Evolutionary conservation across 2,329 filamentous ascomycete genomes (phyloP).

Genomic region (Cryphonectria nitschkei): DNA sequence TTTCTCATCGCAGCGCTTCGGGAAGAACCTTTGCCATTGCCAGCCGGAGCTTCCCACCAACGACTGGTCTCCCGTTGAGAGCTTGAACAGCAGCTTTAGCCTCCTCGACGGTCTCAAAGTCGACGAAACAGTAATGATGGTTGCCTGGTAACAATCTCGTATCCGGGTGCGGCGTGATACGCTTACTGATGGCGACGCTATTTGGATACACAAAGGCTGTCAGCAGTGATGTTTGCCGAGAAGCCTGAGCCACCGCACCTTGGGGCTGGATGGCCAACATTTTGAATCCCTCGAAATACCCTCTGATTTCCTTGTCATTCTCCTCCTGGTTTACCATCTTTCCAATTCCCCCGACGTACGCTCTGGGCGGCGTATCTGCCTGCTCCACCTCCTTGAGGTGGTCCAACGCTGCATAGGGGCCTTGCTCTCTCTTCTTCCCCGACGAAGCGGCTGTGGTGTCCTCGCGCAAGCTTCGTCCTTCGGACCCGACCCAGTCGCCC

Average conservation of each 20-base stretch:
- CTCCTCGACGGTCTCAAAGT: constrained; percentile 59
- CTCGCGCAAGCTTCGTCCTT: neutral
- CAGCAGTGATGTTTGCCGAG: neutral
- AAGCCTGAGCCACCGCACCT: neutral
- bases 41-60: constrained; percentile 30
- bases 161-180: constrained; percentile 62
- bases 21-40: constrained; percentile 18
- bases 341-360: constrained; percentile 56
- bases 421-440: constrained; percentile 30
- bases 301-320: constrained; percentile 49
- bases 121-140: constrained; percentile 69
- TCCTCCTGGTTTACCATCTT: constrained; percentile 53
- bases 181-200: constrained; percentile 48
- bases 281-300: constrained; percentile 50
- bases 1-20: neutral
- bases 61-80: constrained; percentile 40
- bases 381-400: constrained; percentile 40
- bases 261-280: constrained; percentile 37
- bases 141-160: constrained; percentile 56
- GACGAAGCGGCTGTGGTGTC: constrained; percentile 16
- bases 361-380: constrained; percentile 42
- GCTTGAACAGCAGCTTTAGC: constrained; percentile 53
- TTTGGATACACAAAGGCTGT: constrained; percentile 19
- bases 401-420: constrained; percentile 35
- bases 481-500: constrained; percentile 46